Evolutionary conservation across 306 rosid genomes (phyloP), one percentile per base, ranked within the genome.

Genomic region (Spatholobus suberectus): DNA sequence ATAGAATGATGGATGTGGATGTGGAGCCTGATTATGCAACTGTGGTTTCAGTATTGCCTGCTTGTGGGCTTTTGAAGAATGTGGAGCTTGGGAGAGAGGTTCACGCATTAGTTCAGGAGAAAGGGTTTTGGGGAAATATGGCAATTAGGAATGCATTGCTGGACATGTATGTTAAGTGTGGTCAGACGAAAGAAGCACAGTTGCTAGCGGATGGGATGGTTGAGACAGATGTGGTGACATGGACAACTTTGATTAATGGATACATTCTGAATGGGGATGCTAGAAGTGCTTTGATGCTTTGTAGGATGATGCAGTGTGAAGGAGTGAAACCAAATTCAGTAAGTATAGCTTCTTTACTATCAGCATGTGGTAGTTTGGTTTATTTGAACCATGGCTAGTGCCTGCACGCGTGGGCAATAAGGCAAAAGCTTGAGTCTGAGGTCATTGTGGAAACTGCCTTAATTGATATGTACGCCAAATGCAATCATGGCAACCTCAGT

Each of bases 181-280:
- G 92, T 52, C 54, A 55, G 79, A 89, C 92, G 92, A 75, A 83
- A 59, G 96, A 95, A 67, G 97, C 97, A 0, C 23, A 17, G 69
- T 18, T 49, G 47, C 77, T 93, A 78, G 88, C 88, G 23, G 74
- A 84, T 9, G 82, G 57, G 54, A 86, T 89, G 76, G 73, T 34
- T 43, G 89, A 82, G 84, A 90, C 89, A 81, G 98, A 95, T 71
- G 98, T 93, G 65, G 91, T 95, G 83, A 87, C 96, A 20, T 95
- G 98, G 98, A 90, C 94, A 17, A 90, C 93, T 54, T 85, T 95
- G 94, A 89, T 93, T 46, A 90, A 86, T 74, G 98, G 97, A 65
- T 92, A 86, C 80, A 82, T 95, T 77, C 66, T 89, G 78, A 87
- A 91, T 58, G 90, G 90, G 38, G 93, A 95, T 83, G 79, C 89